Conservation (phyloP, 139 green algal species). For the Haematococcus sp. region DNA sequence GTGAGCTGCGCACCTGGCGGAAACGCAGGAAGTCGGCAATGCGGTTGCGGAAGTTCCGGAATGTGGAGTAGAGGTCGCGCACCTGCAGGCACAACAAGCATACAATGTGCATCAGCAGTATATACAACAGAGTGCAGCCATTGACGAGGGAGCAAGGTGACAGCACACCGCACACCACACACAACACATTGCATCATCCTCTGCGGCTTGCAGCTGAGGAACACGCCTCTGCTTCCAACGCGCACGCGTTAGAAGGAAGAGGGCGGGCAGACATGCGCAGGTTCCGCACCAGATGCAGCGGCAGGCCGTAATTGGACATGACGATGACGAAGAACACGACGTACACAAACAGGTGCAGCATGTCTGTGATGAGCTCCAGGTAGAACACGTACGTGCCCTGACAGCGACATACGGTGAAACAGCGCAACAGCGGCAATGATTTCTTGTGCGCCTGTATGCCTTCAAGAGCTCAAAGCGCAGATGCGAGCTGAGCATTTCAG, state of each 20-base stretch:
- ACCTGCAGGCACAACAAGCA: slow-evolving; percentile 39
- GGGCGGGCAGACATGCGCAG: too few relatives aligned
- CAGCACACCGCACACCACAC: too few relatives aligned
- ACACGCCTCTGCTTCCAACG: too few relatives aligned
- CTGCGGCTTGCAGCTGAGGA: too few relatives aligned
- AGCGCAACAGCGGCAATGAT: neutral
- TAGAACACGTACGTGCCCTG: slow-evolving; percentile 91
- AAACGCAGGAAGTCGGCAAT: slow-evolving; percentile 95
- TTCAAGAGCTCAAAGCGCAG: neutral
- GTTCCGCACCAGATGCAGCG: slow-evolving; percentile 92
- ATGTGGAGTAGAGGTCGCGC: slow-evolving; percentile 94
- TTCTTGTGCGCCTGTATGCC: too few relatives aligned
- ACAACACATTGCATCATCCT: too few relatives aligned
- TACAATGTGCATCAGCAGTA: too few relatives aligned
- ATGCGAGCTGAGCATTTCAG: neutral
- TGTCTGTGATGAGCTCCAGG: slow-evolving; percentile 93
- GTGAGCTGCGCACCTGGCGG: slow-evolving; percentile 51
- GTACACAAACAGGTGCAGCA: slow-evolving; percentile 97
- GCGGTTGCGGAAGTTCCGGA: slow-evolving; percentile 89
- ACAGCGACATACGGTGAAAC: neutral
- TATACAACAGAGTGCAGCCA: too few relatives aligned
- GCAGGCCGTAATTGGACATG: slow-evolving; percentile 93
- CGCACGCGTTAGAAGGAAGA: too few relatives aligned
- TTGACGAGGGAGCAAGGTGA: too few relatives aligned
- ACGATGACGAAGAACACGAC: slow-evolving; percentile 95